A percentile compares a stretch with the other conserved stretches of the same genome.
Conservation (phyloP, 371 early-diverging fungal genomes). For the Actinomucor elegans region DNA sequence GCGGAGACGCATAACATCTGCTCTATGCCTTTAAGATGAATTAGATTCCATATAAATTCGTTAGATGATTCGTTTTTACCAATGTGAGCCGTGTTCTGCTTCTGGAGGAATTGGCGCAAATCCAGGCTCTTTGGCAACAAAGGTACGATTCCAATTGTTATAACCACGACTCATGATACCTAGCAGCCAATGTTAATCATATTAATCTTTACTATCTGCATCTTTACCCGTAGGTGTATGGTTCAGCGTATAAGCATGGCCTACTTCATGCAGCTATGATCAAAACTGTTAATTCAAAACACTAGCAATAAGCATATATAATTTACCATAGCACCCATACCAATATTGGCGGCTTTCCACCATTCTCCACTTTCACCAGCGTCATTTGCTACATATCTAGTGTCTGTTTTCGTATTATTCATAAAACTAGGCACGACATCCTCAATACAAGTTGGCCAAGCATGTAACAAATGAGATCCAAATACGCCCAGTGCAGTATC, state of each 20-base stretch:
- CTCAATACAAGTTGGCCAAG: constrained; percentile 66
- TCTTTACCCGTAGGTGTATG: constrained; percentile 54
- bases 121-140: constrained; percentile 58
- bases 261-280: constrained; percentile 62
- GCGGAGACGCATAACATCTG: constrained; percentile 62
- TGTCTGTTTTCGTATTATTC: constrained; percentile 58
- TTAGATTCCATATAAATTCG: background rate
- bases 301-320: background rate
- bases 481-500: constrained; percentile 59
- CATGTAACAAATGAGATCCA: constrained; percentile 64
- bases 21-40: constrained; percentile 38
- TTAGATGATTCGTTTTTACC: constrained; percentile 22
- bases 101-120: constrained; percentile 44
- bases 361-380: constrained; percentile 57
- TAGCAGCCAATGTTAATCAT: background rate
- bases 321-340: constrained; percentile 65
- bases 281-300: background rate
- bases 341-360: constrained; percentile 63
- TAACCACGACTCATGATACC: constrained; percentile 72
- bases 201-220: background rate
- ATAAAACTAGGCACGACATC: constrained; percentile 56
- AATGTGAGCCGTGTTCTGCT: constrained; percentile 64
- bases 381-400: constrained; percentile 58
- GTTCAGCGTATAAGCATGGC: constrained; percentile 57
- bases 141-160: constrained; percentile 67